Conservation (phyloP, 2,329 filamentous ascomycete species). For the Trichoderma afroharzianum region DNA sequence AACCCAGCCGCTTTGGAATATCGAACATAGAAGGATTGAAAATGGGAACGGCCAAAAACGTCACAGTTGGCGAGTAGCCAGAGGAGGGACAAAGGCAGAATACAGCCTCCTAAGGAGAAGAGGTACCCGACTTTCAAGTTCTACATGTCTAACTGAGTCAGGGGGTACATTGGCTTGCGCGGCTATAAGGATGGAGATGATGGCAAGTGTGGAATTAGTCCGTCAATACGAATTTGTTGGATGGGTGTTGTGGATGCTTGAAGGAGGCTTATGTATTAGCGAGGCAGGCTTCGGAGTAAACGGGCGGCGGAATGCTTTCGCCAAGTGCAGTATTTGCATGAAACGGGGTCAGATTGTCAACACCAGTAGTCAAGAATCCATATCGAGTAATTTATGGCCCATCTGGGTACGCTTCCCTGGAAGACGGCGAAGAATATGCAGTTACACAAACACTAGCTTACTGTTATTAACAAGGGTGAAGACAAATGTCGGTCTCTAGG, state of each 20-base stretch:
- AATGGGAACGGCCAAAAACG: no score
- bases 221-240: neutral
- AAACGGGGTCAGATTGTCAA: neutral
- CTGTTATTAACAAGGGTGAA: neutral
- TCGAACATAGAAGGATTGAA: slow-evolving; percentile 8
- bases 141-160: neutral
- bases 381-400: neutral
- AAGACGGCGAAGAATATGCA: neutral
- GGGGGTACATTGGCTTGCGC: neutral
- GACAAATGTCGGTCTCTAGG: neutral
- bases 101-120: no score
- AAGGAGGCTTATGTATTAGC: neutral
- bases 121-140: neutral
- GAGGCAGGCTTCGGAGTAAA: neutral
- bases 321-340: neutral
- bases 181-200: neutral
- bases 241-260: neutral
- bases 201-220: neutral
- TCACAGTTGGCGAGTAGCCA: neutral
- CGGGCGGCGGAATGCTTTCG: neutral
- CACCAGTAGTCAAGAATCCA: neutral
- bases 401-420: neutral
- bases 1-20: slow-evolving; percentile 16
- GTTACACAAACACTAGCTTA: neutral
- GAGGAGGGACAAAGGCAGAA: neutral